Percentiles rank a stretch among this genome's conserved stretches.
Evolutionary conservation across 169 alveolate genomes (phyloP).

Genomic region (Eimeria maxima): DNA sequence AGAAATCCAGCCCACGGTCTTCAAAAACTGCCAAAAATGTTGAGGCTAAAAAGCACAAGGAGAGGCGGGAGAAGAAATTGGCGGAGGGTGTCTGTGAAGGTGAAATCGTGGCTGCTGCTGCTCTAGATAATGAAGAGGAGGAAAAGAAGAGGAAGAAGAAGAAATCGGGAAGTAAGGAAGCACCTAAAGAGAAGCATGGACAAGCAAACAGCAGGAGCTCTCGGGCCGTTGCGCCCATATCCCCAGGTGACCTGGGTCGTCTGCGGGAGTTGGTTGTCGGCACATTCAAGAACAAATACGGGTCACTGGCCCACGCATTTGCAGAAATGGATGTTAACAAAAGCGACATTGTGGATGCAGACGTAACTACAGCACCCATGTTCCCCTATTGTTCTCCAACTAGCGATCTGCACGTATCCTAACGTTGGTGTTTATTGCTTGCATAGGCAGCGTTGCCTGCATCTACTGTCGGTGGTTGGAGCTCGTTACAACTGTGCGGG

Average conservation of each 20-base stretch:
- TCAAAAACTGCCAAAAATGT: neutral
- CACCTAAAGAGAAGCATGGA: constrained; percentile 31
- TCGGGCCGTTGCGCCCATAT: neutral
- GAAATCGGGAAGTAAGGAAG: constrained; percentile 47
- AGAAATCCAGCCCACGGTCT: neutral
- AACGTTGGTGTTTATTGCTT: neutral
- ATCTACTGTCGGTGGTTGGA: neutral
- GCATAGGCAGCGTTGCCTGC: neutral
- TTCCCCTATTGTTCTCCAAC: neutral
- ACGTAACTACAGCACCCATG: constrained; percentile 44
- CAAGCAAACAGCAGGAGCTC: neutral
- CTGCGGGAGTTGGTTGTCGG: constrained; percentile 73
- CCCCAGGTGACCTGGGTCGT: constrained; percentile 57
- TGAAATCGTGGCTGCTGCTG: neutral
- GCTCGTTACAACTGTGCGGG: neutral
- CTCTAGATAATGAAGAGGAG: neutral
- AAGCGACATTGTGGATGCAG: constrained; percentile 76
- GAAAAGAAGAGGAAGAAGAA: constrained; percentile 50
- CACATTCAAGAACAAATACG: constrained; percentile 79
- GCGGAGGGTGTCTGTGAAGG: neutral
- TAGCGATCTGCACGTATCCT: neutral
- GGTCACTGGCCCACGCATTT: constrained; percentile 81
- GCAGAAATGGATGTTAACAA: constrained; percentile 78
- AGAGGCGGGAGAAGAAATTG: constrained; percentile 30
- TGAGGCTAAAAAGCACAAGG: constrained; percentile 66